phyloP scores from a whole-genome alignment of 2,329 filamentous ascomycete species.

The Cladosporium phlei region DNA sequence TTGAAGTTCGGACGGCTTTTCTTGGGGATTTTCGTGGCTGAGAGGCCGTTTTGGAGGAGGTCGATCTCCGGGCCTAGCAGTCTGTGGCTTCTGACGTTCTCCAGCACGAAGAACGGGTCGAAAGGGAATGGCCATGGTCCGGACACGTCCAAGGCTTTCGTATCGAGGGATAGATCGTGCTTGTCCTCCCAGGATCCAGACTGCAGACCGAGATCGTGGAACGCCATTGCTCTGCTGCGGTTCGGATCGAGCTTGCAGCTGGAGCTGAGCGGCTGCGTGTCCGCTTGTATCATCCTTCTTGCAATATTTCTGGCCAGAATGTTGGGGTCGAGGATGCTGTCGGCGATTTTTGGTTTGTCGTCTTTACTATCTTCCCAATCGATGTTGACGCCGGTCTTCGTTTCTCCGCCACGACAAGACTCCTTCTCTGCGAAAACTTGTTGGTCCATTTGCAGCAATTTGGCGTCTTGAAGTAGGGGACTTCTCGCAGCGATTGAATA shows the following conservation, averaged over 20 bases:
- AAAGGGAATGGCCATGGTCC: constrained; percentile 22
- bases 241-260: not conserved
- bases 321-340: constrained; percentile 14
- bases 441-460: constrained; percentile 6
- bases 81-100: constrained; percentile 18
- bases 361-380: constrained; percentile 6
- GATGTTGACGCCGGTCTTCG: constrained; percentile 10
- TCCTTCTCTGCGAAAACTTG: constrained; percentile 15
- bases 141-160: constrained; percentile 12
- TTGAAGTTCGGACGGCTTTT: constrained; percentile 9
- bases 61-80: constrained; percentile 16
- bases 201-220: constrained; percentile 2
- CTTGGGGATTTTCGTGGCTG: constrained; percentile 13
- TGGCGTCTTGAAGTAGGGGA: not conserved
- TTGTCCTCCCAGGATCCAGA: not conserved
- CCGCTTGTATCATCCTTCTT: constrained; percentile 9
- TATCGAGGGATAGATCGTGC: constrained; percentile 8
- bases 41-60: constrained; percentile 13
- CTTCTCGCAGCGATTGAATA: constrained; percentile 21
- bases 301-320: constrained; percentile 12
- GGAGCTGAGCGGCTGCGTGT: not conserved
- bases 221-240: constrained; percentile 9
- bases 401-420: constrained; percentile 8
- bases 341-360: not conserved
- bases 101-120: constrained; percentile 22